These are phyloP conservation scores for Lichtheimia corymbifera DNA, from an alignment of 371 early-diverging fungal species.

Conservation along the genomic window DNA sequence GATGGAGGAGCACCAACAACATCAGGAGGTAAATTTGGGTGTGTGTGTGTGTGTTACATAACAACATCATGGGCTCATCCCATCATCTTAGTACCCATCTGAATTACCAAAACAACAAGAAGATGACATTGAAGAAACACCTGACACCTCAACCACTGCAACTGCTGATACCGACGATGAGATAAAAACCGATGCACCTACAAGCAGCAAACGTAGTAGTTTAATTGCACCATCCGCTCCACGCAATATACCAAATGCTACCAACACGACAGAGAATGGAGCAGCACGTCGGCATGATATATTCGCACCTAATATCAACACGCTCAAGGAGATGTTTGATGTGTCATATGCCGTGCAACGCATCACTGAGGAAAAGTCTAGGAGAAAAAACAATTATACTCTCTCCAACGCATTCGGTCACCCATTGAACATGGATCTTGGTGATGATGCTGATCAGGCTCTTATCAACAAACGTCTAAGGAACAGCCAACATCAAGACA, in stretches of 20 bases:
- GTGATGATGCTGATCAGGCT: slow-evolving; percentile 19
- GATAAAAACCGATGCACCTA: slow-evolving; percentile 6
- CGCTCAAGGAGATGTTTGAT: slow-evolving; percentile 65
- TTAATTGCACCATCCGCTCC: slow-evolving; percentile 9
- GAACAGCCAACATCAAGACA: not conserved
- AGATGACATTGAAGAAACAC: slow-evolving; percentile 7
- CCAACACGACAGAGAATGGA: not conserved
- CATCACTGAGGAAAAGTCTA: slow-evolving; percentile 59
- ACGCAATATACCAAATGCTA: slow-evolving; percentile 17
- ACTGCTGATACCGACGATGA: slow-evolving; percentile 10
- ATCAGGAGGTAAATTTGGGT: no score
- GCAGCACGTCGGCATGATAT: slow-evolving; percentile 30
- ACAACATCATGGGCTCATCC: not conserved
- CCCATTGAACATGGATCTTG: slow-evolving; percentile 18
- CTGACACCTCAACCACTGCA: slow-evolving; percentile 10
- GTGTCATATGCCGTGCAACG: slow-evolving; percentile 65
- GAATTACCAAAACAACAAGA: slow-evolving; percentile 2
- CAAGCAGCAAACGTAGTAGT: slow-evolving; percentile 1
- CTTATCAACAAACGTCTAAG: slow-evolving; percentile 8
- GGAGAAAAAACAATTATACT: slow-evolving; percentile 25
- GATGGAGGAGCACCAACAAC: slow-evolving; percentile 7
- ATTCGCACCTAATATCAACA: slow-evolving; percentile 51
- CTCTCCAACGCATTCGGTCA: slow-evolving; percentile 6
- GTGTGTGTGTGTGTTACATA: no score
- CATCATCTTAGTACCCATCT: not conserved